These are phyloP conservation scores for Epichloe brachyelytri DNA, from an alignment of 2,329 filamentous ascomycete species.

Conservation along the genomic window DNA sequence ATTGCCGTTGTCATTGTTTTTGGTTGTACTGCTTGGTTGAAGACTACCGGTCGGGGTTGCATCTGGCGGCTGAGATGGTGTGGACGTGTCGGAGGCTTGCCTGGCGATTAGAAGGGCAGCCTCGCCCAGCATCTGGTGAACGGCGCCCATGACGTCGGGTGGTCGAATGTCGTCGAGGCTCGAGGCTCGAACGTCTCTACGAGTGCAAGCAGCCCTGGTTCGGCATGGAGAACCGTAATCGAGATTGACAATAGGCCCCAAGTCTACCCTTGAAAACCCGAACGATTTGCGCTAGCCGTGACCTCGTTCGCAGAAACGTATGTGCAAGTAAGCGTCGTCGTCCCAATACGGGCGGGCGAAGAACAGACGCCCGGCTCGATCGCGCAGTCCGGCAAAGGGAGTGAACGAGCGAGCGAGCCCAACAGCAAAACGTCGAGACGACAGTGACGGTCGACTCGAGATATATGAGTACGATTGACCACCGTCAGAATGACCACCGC, in stretches of 20 bases:
- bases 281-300: neutral
- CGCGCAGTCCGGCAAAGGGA: neutral
- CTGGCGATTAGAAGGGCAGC: slow-evolving; percentile 24
- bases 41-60: slow-evolving; percentile 7
- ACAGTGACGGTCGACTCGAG: neutral
- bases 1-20: slow-evolving; percentile 10
- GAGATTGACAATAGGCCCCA: neutral
- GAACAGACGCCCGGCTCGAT: neutral
- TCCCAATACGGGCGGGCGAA: neutral
- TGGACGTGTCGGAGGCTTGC: slow-evolving; percentile 13
- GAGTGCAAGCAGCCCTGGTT: neutral
- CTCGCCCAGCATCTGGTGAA: slow-evolving; percentile 24
- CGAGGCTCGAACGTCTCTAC: neutral
- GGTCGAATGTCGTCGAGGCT: neutral
- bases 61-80: slow-evolving; percentile 5
- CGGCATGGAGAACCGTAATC: slow-evolving; percentile 1
- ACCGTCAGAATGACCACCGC: too few species aligned
- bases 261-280: neutral
- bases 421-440: too few species aligned
- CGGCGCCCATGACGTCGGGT: slow-evolving; percentile 19
- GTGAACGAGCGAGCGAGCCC: neutral
- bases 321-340: neutral
- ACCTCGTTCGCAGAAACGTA: neutral
- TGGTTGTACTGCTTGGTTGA: slow-evolving; percentile 6
- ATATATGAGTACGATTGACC: neutral